Evolutionary conservation across 768 basidiomycete genomes (phyloP), one percentile per base, ranked within the genome.

Genomic region (Clavulina sp.): DNA sequence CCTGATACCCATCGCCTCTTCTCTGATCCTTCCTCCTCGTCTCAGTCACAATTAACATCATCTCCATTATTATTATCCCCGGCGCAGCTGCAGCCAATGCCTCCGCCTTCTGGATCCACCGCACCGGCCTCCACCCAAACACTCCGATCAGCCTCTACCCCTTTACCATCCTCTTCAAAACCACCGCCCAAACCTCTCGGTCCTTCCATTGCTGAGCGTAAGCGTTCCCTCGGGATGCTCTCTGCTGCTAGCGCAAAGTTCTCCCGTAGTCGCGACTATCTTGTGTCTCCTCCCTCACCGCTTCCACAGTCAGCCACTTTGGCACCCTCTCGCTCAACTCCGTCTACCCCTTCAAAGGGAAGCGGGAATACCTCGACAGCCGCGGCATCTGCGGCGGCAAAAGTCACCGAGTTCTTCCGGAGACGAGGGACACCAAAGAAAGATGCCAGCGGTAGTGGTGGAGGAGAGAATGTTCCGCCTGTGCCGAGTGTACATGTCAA

Each of bases 111-210:
- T 19, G 19, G 36, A 18, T 43, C 51, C 9, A 16, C n/a, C 24
- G 47, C 21, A 30, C 31, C 51, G 9, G 41, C 51, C 5, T 32
- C 41, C n/a, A 24, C 28, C n/a, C 28, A 24, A 31, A 19, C 40
- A 7, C 51, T 28, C 6, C 51, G 29, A 4, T 26, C 51, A 19
- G 28, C 51, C 2, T 30, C 41, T 16, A 16, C 51, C 4, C 6
- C 29, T 19, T 30, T 44, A 24, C 49, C n/a, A 5, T 24, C 28
- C 24, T 26, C 49, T 1, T 50, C 49, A 2, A 6, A 34, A 13
- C 53, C 53, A 4, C 36, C 32, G 4, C 51, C 51, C 18, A 23
- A 40, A 28, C 19, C 47, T 41, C 51, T 40, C 38, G 51, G 36
- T 9, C 33, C 34, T 6, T 38, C 3, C 13, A 41, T 51, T 16